Conservation (phyloP, 257 asterid species). For the Lavandula angustifolia region DNA sequence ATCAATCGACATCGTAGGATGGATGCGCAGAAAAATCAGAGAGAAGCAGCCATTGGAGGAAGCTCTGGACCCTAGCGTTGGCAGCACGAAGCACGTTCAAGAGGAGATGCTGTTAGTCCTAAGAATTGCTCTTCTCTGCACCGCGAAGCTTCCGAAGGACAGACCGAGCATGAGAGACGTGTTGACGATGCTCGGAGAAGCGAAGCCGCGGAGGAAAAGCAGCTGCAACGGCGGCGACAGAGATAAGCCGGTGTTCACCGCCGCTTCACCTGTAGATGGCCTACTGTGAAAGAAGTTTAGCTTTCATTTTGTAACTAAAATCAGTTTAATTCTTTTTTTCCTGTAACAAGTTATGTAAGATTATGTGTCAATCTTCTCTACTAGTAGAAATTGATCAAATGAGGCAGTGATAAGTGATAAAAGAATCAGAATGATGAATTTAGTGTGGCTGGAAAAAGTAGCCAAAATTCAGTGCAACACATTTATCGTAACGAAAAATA, state of each 20-base stretch:
- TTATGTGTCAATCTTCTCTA: too few species aligned
- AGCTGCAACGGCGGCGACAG: conserved; percentile 31
- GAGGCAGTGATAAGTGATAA: too few species aligned
- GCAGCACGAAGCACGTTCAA: conserved; percentile 43
- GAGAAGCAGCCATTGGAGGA: conserved; percentile 37
- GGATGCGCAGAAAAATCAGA: conserved; percentile 44
- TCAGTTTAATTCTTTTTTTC: too few species aligned
- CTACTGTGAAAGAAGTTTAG: too few species aligned
- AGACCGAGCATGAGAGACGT: conserved; percentile 67
- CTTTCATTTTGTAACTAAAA: too few species aligned
- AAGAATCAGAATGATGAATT: too few species aligned
- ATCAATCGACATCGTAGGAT: conserved; percentile 44
- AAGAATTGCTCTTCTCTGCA: conserved; percentile 52
- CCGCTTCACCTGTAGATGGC: conserved; percentile 44
- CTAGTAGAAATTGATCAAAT: too few species aligned
- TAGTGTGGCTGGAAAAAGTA: too few species aligned
- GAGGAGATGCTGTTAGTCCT: conserved; percentile 63
- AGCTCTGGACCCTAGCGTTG: conserved; percentile 44
- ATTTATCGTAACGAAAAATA: too few species aligned
- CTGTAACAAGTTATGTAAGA: too few species aligned
- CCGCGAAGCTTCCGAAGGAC: conserved; percentile 49
- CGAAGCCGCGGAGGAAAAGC: conserved; percentile 60
- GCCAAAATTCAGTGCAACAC: too few species aligned
- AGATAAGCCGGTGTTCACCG: conserved; percentile 45
- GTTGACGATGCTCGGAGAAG: conserved; percentile 56